phyloP scores from a whole-genome alignment of 129 eudicot species.

The Lonicera japonica region DNA sequence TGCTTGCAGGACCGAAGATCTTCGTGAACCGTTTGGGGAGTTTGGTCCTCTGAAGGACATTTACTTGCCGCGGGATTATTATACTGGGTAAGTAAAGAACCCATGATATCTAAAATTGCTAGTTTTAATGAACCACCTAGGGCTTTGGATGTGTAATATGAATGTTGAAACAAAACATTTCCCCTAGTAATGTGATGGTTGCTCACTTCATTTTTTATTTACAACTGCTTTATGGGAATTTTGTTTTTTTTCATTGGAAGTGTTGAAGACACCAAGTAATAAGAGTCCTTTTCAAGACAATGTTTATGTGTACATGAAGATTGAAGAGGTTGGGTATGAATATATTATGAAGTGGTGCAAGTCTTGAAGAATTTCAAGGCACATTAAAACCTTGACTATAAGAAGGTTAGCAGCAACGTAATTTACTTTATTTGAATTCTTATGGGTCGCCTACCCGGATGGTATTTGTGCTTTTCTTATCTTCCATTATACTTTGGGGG shows the following conservation, averaged over 20 bases:
- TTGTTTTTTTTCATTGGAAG: conserved; percentile 32
- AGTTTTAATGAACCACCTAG: not conserved
- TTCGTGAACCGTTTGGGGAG: conserved; percentile 58
- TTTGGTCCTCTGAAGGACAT: conserved; percentile 53
- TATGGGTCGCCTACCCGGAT: not conserved
- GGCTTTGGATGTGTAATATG: not conserved
- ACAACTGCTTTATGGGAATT: conserved; percentile 15
- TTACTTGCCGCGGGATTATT: conserved; percentile 62
- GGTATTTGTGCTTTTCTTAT: not conserved
- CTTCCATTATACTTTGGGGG: not conserved
- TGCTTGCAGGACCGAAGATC: conserved; percentile 66
- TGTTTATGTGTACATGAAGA: conserved; percentile 59
- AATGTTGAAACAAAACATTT: not conserved
- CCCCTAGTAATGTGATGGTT: not conserved
- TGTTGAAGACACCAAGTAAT: conserved; percentile 60
- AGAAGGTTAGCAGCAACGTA: conserved; percentile 61
- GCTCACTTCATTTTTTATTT: not conserved
- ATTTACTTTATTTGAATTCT: conserved; percentile 15
- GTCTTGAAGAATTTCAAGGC: conserved; percentile 56
- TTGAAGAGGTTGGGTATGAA: not conserved
- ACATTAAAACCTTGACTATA: conserved; percentile 36
- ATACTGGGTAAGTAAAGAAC: conserved; percentile 47
- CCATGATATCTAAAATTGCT: not conserved
- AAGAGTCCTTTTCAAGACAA: conserved; percentile 50
- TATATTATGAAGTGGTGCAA: conserved; percentile 44